phyloP scores from a whole-genome alignment of 257 asterid species.

The Nemophila menziesii region DNA sequence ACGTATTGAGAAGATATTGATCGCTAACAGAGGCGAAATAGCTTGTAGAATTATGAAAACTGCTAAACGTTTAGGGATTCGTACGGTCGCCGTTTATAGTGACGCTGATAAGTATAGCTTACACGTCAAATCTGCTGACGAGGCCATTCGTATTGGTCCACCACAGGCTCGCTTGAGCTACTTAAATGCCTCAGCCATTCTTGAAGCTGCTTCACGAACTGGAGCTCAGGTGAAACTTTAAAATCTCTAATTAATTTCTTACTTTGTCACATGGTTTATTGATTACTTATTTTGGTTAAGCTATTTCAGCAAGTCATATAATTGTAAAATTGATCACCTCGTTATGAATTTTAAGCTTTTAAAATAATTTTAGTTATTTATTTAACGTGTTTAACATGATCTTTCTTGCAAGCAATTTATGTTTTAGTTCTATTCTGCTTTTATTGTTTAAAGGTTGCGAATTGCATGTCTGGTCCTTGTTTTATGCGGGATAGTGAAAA shows the following conservation, averaged over 20 bases:
- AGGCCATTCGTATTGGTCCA: constrained; percentile 87
- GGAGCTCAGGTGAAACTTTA: constrained; percentile 69
- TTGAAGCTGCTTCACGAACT: constrained; percentile 61
- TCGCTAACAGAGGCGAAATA: constrained; percentile 93
- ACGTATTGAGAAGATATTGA: constrained; percentile 62
- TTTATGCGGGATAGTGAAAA: no score
- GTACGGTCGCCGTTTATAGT: constrained; percentile 79
- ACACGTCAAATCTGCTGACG: constrained; percentile 87
- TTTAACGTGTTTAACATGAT: no score
- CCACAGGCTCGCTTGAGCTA: constrained; percentile 92
- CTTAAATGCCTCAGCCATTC: constrained; percentile 52
- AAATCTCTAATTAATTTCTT: background rate
- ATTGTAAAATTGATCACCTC: background rate
- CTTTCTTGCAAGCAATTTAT: no score
- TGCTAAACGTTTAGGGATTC: constrained; percentile 74
- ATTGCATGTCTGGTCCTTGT: background rate
- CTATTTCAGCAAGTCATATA: background rate
- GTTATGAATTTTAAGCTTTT: background rate
- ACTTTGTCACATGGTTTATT: background rate
- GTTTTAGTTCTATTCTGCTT: background rate
- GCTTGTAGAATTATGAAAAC: constrained; percentile 84
- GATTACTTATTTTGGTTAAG: background rate
- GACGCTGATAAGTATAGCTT: constrained; percentile 76
- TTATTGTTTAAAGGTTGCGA: background rate
- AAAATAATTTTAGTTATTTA: no score